Percentiles rank a stretch among this genome's conserved stretches.
Conservation (phyloP, 176 grass and related monocot species). For the Thalia dealbata region DNA sequence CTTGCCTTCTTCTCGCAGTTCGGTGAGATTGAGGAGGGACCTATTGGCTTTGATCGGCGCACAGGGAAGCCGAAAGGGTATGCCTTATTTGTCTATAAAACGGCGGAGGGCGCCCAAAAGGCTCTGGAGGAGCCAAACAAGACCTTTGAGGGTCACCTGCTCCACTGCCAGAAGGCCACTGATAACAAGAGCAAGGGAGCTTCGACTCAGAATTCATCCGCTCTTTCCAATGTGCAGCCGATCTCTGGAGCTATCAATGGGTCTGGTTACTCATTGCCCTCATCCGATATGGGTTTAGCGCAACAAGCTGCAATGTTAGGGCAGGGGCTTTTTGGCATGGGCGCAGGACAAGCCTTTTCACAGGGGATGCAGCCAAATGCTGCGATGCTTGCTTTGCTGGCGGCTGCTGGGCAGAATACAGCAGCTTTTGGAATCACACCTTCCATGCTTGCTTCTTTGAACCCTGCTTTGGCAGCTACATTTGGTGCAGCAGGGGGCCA, state of each 20-base stretch:
- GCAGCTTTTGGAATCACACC: slow-evolving; percentile 37
- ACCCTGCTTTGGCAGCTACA: slow-evolving; percentile 78
- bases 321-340: slow-evolving; percentile 23
- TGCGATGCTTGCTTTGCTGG: slow-evolving; percentile 83
- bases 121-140: slow-evolving; percentile 77
- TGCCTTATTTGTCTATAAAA: slow-evolving; percentile 94
- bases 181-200: slow-evolving; percentile 51
- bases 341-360: slow-evolving; percentile 49
- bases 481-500: slow-evolving; percentile 56
- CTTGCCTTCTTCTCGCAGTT: slow-evolving; percentile 74
- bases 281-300: slow-evolving; percentile 48
- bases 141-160: slow-evolving; percentile 78
- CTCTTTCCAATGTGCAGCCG: background rate
- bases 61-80: slow-evolving; percentile 92
- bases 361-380: slow-evolving; percentile 52
- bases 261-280: slow-evolving; percentile 25
- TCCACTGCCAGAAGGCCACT: slow-evolving; percentile 77
- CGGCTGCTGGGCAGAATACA: slow-evolving; percentile 83
- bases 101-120: slow-evolving; percentile 46
- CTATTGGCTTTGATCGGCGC: slow-evolving; percentile 80
- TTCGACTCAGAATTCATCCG: slow-evolving; percentile 22
- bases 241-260: slow-evolving; percentile 30
- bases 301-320: slow-evolving; percentile 62
- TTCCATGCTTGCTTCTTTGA: slow-evolving; percentile 68
- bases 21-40: slow-evolving; percentile 95